Evolutionary conservation across 352 stramenopile genomes (phyloP), one percentile per base, ranked within the genome.

Genomic region (Phytopythium boreale): DNA sequence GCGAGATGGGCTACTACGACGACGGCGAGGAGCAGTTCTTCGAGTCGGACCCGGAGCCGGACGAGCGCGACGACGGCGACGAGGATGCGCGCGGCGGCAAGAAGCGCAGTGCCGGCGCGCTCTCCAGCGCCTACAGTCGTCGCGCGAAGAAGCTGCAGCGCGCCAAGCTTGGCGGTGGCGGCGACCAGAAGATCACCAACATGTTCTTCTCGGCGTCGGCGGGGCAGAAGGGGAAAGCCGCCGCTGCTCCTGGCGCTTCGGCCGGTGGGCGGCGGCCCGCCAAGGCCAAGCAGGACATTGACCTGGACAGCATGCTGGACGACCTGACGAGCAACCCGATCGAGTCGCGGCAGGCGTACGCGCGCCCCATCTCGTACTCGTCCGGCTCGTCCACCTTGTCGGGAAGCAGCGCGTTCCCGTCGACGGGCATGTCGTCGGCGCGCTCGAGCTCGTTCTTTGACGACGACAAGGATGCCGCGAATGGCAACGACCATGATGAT

Each of bases 21-120:
- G 87, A 96, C 57, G 88, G 88, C 53, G 88, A 96, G 58, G 88
- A 96, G 59, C 83, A 93, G 75, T 95, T 95, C 59, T 96, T 96
- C 60, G 88, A 96, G 61, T 92, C 83, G 20, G 85, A 95, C 59
- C 66, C 75, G 5, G 84, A 95, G 59, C 58, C 61, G 27, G 52
- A 55, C 15, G 51, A 49, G 19, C 50, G 63, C 19, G 69, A 22
- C 20, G 75, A 77, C 22, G 72, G 47, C 22, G 77, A 84, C n/a
- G 75, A 83, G 19, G 80, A 79, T 14, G 77, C 79, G 43, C 70
- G 72, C 8, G 64, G 56, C 0, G 71, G 78, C 43, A 93, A 89
- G 69, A 92, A 93, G 66, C 84, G 80, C 24, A 89, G 79, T 44
- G 85, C 87, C 19, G 88, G 87, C 9, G 85, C 87, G 9, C 72